Evolutionary conservation across 1,284 basidiomycete species (phyloP).

Genomic region (Papiliotrema laurentii): DNA sequence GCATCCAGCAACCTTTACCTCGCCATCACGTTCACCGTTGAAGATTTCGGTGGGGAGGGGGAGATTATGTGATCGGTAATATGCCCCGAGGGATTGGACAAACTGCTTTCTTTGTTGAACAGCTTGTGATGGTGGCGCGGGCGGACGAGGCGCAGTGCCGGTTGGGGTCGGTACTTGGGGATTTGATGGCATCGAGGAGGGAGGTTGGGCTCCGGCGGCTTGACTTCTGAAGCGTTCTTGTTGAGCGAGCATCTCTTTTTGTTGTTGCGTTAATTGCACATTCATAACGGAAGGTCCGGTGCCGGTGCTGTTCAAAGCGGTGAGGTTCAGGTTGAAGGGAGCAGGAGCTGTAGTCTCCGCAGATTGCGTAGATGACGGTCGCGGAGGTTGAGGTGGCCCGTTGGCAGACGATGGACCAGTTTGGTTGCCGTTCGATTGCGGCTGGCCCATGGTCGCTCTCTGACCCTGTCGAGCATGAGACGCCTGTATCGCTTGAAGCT

Average conservation of each 20-base stretch:
- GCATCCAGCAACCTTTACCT: constrained; percentile 29
- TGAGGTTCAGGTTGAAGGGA: too few species aligned
- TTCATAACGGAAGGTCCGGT: background rate
- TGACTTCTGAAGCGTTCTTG: constrained; percentile 15
- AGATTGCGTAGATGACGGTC: too few species aligned
- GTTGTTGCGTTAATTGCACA: constrained; percentile 12
- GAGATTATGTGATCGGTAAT: constrained; percentile 21
- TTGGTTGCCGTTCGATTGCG: background rate
- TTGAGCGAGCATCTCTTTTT: constrained; percentile 12
- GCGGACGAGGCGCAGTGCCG: constrained; percentile 1
- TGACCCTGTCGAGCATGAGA: background rate
- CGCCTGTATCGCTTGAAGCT: background rate
- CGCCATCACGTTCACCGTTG: constrained; percentile 33
- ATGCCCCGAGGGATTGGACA: constrained; percentile 24
- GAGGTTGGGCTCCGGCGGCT: constrained; percentile 7
- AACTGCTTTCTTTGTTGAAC: constrained; percentile 23
- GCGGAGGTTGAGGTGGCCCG: too few species aligned
- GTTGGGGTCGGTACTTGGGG: constrained; percentile 2
- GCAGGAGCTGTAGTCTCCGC: too few species aligned
- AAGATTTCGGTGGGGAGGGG: constrained; percentile 32
- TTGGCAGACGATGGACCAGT: background rate
- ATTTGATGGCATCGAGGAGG: background rate
- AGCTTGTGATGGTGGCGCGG: constrained; percentile 7
- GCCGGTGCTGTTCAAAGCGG: constrained; percentile 1
- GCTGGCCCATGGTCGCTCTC: background rate